Base-by-base conservation (phyloP, 805 yeast species). In the Myxozyma monticola region DNA sequence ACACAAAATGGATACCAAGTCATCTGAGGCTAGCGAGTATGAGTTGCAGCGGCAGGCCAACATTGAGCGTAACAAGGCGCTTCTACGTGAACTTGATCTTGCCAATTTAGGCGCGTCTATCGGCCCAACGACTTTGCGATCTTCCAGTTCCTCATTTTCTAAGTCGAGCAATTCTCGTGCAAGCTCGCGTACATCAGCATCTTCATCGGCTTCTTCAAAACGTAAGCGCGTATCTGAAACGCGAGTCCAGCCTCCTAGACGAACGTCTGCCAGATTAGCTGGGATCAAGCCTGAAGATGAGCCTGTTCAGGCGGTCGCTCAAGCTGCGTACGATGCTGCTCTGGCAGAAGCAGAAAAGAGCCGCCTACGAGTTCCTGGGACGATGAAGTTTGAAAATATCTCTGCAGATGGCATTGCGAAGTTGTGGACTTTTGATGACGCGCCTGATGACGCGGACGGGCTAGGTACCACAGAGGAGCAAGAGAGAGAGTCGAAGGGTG, bases 11-110 rank as follows among this genome's bases (percentile, higher is more conserved):
- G n/a, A n/a, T n/a, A n/a, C n/a, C n/a, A n/a, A n/a, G n/a, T n/a
- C n/a, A n/a, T n/a, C n/a, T n/a, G 45, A 45, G 8, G 42, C 28
- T 10, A 49, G 22, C 25, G 88, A 82, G 30, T 84, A 86, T 63
- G 93, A 86, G 66, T 77, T 72, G 60, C 82, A 81, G 63, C 69
- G 95, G 51, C 82, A 77, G 62, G 87, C 80, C 51, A 88, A 88
- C 64, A 93, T 91, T 52, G 86, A 81, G 56, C 75, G 98, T 42
- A 93, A 91, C 68, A 81, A 82, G 65, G 86, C 81, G 57, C 76
- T 90, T 21, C 72, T 91, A 45, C 75, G 79, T 59, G 80, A 84
- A 57, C 74, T 91, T 57, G 85, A 88, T 57, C 72, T 91, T 17
- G 82, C 80, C 43, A 77, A 85, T 42, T 68, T 75, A 24, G 68